These are phyloP conservation scores for Cornus florida DNA, from an alignment of 148 eudicot species.

Conservation along the genomic window DNA sequence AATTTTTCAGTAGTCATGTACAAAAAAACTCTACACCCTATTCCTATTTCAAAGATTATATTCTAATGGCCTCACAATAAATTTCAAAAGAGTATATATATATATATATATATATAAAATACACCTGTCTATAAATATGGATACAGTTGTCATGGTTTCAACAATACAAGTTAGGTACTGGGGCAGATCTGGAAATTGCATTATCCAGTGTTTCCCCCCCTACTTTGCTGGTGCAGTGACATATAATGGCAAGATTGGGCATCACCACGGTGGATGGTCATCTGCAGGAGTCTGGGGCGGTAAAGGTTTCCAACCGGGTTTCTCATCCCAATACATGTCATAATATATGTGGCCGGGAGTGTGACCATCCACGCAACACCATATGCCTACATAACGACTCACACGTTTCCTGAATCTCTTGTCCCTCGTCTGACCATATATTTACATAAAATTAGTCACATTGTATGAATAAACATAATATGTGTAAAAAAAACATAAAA, in stretches of 20 bases:
- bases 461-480: background rate
- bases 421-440: constrained; percentile 54
- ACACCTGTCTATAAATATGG: constrained; percentile 4
- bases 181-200: background rate
- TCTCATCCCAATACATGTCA: constrained; percentile 98
- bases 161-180: background rate
- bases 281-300: constrained; percentile 84
- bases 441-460: background rate
- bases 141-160: constrained; percentile 6
- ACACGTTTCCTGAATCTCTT: constrained; percentile 76
- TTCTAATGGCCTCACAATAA: constrained; percentile 3
- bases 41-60: background rate
- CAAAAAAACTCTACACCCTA: constrained; percentile 1
- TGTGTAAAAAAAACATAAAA: background rate
- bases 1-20: constrained; percentile 7
- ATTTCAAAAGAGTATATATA: background rate
- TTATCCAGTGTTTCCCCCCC: background rate
- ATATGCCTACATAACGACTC: constrained; percentile 75
- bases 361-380: constrained; percentile 82
- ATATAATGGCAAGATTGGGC: background rate
- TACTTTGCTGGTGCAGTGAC: background rate
- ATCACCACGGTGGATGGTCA: constrained; percentile 75
- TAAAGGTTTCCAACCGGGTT: constrained; percentile 83
- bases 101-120: background rate
- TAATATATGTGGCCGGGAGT: constrained; percentile 90